Percentiles rank a stretch among this genome's conserved stretches.
These are phyloP conservation scores for Termitomyces sp. DNA, from an alignment of 768 basidiomycete genomes.

Conservation along the genomic window DNA sequence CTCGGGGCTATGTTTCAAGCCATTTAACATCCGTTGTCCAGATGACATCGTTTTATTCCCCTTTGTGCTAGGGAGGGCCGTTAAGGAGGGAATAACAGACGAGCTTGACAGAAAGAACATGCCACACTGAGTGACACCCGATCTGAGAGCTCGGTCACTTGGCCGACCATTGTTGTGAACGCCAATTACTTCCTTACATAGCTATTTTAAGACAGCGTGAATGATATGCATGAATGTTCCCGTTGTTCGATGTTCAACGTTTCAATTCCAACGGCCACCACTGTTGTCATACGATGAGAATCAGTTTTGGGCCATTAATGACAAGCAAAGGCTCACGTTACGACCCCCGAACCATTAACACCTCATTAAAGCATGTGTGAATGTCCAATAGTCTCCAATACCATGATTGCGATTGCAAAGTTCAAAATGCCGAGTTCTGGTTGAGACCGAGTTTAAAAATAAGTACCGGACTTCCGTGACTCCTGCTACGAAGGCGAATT, in stretches of 20 bases:
- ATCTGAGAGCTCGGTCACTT: not conserved
- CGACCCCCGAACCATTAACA: not conserved
- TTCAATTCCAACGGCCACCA: not conserved
- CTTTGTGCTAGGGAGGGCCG: not conserved
- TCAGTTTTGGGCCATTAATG: not conserved
- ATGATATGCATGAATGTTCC: not conserved
- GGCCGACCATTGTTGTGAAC: constrained; percentile 3
- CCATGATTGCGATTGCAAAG: not conserved
- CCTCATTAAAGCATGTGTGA: not conserved
- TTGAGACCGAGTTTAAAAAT: not conserved
- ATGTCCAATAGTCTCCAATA: not conserved
- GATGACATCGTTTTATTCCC: not conserved
- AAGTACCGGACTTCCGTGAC: not conserved
- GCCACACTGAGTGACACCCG: not conserved
- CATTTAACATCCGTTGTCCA: not conserved
- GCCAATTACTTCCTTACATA: too few relatives aligned
- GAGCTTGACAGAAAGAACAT: not conserved
- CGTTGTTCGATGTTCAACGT: not conserved
- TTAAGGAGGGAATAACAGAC: not conserved
- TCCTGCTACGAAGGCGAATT: not conserved
- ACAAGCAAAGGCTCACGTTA: not conserved
- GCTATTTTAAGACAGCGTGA: not conserved
- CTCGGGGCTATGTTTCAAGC: not conserved
- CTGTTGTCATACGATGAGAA: not conserved
- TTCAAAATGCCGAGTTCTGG: not conserved